Percentiles rank a stretch among this genome's conserved stretches.
Evolutionary conservation across 2,329 filamentous ascomycete genomes (phyloP).

Genomic region (Thielaviopsis euricoi): DNA sequence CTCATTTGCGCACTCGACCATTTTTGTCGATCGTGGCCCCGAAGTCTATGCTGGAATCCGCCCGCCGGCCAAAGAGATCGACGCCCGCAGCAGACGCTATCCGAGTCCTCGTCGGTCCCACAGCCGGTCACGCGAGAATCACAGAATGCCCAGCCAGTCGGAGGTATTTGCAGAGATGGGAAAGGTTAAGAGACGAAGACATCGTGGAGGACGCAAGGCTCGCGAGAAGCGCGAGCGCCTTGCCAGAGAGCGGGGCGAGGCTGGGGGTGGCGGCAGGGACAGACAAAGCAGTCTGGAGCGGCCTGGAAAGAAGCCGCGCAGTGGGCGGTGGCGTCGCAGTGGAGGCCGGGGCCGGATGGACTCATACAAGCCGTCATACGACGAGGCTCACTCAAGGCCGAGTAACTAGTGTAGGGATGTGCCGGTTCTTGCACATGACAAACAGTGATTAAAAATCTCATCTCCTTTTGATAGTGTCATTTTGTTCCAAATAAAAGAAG

Average conservation of each 20-base stretch:
- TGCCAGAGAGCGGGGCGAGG: background rate
- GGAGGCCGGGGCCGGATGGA: constrained; percentile 5
- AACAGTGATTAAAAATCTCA: background rate
- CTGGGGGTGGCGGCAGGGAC: background rate
- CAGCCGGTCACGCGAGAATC: background rate
- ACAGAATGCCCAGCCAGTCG: background rate
- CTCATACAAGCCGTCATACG: constrained; percentile 9
- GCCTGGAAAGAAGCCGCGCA: background rate
- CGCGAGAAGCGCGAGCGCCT: background rate
- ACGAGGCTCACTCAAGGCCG: background rate
- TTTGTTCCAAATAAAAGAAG: too few species aligned
- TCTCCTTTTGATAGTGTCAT: background rate
- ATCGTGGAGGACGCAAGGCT: constrained; percentile 1
- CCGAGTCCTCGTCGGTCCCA: background rate
- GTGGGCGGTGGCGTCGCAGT: background rate
- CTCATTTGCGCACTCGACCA: constrained; percentile 51
- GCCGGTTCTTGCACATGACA: background rate
- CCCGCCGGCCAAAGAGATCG: constrained; percentile 27
- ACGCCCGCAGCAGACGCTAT: constrained; percentile 15
- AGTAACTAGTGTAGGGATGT: background rate
- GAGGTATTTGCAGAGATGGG: background rate
- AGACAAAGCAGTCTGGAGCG: background rate
- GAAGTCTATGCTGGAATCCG: constrained; percentile 52
- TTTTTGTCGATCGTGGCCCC: constrained; percentile 54
- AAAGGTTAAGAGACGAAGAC: background rate